These are phyloP conservation scores for Castanea mollissima DNA, from an alignment of 306 rosid genomes.

Conservation along the genomic window DNA sequence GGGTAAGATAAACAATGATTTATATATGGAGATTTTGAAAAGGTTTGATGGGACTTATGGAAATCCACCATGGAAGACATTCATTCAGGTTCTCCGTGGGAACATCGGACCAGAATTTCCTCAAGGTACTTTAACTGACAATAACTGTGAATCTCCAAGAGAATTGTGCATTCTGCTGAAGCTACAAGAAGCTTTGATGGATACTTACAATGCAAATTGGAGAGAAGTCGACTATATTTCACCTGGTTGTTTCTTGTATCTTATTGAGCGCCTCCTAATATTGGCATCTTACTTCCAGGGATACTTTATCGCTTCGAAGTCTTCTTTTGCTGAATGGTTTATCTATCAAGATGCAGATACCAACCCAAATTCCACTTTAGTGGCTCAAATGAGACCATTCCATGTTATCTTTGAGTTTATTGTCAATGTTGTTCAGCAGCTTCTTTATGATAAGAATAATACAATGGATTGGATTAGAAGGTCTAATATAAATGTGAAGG, in stretches of 20 bases:
- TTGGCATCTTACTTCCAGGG: slow-evolving; percentile 11
- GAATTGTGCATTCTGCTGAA: slow-evolving; percentile 1
- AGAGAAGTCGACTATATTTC: no score
- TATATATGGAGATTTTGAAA: slow-evolving; percentile 9
- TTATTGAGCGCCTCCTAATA: no score
- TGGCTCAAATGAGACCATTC: background rate
- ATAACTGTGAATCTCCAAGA: background rate
- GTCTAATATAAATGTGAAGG: slow-evolving; percentile 4
- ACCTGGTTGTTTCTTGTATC: no score
- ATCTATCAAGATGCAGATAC: slow-evolving; percentile 29
- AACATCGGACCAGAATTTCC: slow-evolving; percentile 4
- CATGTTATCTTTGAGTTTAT: slow-evolving; percentile 19
- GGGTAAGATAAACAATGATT: slow-evolving; percentile 18
- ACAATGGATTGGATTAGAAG: slow-evolving; percentile 40
- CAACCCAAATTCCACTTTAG: slow-evolving; percentile 6
- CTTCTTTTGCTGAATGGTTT: slow-evolving; percentile 67
- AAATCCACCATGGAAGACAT: slow-evolving; percentile 42
- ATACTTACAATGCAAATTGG: slow-evolving; percentile 42
- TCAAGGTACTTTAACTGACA: background rate
- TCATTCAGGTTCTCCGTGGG: slow-evolving; percentile 28
- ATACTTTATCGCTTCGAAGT: slow-evolving; percentile 45
- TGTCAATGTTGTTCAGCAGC: background rate
- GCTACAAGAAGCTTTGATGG: slow-evolving; percentile 35
- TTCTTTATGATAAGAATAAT: slow-evolving; percentile 8
- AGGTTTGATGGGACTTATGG: slow-evolving; percentile 15